phyloP scores from a whole-genome alignment of 2,329 filamentous ascomycete species.

The Arthrinium puccinioides region DNA sequence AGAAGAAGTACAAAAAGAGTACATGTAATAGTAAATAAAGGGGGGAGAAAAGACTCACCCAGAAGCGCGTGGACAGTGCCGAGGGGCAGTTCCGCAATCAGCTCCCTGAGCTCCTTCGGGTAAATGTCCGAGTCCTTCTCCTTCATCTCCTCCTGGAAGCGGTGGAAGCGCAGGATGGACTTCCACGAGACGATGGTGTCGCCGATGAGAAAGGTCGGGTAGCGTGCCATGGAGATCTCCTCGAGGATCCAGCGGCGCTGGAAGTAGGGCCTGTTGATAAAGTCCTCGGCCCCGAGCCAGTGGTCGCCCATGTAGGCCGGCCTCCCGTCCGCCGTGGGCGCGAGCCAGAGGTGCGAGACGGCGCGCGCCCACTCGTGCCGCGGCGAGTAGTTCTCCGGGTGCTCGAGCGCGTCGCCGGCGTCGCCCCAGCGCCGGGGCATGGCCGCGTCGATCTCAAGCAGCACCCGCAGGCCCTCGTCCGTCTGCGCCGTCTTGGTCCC shows the following conservation, averaged over 20 bases:
- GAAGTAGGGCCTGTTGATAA: conserved; percentile 25
- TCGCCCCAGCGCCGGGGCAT: conserved; percentile 25
- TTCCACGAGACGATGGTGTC: conserved; percentile 27
- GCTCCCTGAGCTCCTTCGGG: conserved; percentile 10
- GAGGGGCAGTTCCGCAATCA: conserved; percentile 13
- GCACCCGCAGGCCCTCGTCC: conserved; percentile 15
- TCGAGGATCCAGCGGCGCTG: conserved; percentile 28
- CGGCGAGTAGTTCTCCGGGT: conserved; percentile 27
- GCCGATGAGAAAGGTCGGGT: conserved; percentile 22
- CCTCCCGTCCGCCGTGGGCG: background rate
- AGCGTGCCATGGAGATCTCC: conserved; percentile 24
- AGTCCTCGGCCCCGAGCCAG: conserved; percentile 9
- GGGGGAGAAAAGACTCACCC: background rate
- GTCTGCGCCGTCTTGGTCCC: conserved; percentile 9
- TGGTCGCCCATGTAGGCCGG: background rate
- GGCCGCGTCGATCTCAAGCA: conserved; percentile 19
- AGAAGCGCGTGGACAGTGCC: conserved; percentile 7
- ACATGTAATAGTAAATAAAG: no score
- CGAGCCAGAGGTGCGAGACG: conserved; percentile 17
- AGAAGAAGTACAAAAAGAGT: no score
- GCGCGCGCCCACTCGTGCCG: conserved; percentile 20
- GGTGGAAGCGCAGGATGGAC: conserved; percentile 25
- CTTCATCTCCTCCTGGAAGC: conserved; percentile 26
- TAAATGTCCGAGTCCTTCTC: conserved; percentile 23
- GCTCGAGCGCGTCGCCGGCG: conserved; percentile 22